Conservation (phyloP, 495 filamentous ascomycete genomes). For the Annulohypoxylon nitens region DNA sequence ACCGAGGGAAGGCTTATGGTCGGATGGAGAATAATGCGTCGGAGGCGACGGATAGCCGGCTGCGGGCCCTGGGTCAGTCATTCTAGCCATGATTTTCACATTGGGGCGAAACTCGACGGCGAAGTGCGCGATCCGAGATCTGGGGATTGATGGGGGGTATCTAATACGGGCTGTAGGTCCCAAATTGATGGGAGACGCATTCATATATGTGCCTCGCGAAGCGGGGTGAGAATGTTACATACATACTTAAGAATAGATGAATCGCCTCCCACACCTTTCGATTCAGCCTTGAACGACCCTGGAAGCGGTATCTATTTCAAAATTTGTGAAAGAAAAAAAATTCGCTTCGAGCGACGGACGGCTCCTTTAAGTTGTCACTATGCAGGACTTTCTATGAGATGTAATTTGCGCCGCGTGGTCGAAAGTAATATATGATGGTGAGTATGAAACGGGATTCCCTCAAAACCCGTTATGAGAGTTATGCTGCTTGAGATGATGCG, state of each 20-base stretch:
- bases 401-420: slow-evolving; percentile 30
- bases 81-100: slow-evolving; percentile 46
- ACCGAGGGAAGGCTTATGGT: slow-evolving; percentile 51
- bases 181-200: slow-evolving; percentile 42
- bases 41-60: slow-evolving; percentile 59
- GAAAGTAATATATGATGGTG: slow-evolving; percentile 31
- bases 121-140: slow-evolving; percentile 30
- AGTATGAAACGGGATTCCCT: slow-evolving; percentile 18
- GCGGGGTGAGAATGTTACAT: slow-evolving; percentile 47
- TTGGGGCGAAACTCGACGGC: slow-evolving; percentile 18
- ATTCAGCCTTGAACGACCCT: slow-evolving; percentile 34
- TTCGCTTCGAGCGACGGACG: slow-evolving; percentile 6
- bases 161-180: slow-evolving; percentile 28
- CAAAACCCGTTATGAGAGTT: not conserved
- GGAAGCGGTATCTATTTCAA: slow-evolving; percentile 24
- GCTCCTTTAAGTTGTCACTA: slow-evolving; percentile 25
- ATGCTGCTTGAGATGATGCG: slow-evolving; percentile 28
- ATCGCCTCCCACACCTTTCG: slow-evolving; percentile 41
- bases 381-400: slow-evolving; percentile 25
- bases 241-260: slow-evolving; percentile 36
- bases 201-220: slow-evolving; percentile 42
- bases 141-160: slow-evolving; percentile 31
- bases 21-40: slow-evolving; percentile 53
- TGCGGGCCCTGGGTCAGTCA: slow-evolving; percentile 47
- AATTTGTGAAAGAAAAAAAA: not conserved